Conservation (phyloP, 306 rosid genomes). For the Citrullus colocynthis region DNA sequence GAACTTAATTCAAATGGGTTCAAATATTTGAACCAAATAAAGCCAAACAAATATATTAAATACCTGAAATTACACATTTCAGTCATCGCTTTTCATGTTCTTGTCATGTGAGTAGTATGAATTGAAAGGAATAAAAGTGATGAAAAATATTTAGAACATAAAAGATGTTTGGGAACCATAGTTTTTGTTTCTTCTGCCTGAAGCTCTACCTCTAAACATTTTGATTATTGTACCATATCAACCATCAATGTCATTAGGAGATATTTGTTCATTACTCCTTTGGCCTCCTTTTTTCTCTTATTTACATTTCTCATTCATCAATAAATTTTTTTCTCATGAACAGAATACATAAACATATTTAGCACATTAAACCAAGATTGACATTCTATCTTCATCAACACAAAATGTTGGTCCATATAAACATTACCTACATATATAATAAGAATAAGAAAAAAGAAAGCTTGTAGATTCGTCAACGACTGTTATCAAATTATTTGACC, state of each 20-base stretch:
- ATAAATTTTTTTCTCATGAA: not conserved
- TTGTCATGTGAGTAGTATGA: not conserved
- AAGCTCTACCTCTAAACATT: not conserved
- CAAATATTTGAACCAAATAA: not conserved
- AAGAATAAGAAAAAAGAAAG: not conserved
- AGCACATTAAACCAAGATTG: not conserved
- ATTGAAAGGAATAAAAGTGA: not conserved
- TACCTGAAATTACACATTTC: not conserved
- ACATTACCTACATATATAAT: not conserved
- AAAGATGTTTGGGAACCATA: not conserved
- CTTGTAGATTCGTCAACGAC: not conserved
- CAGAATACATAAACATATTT: not conserved
- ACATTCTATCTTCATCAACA: not conserved
- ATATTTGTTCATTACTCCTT: not conserved
- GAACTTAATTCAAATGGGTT: not conserved
- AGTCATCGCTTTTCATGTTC: not conserved
- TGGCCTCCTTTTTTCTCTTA: not conserved
- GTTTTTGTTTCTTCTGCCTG: not conserved
- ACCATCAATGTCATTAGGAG: not conserved
- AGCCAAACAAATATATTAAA: not conserved
- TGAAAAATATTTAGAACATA: not conserved
- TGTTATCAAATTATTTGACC: not conserved
- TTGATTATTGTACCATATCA: not conserved
- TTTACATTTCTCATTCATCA: not conserved
- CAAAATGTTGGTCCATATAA: not conserved